Evolutionary conservation across 257 asterid genomes (phyloP), one percentile per base, ranked within the genome.

Genomic region (Phtheirospermum japonicum): DNA sequence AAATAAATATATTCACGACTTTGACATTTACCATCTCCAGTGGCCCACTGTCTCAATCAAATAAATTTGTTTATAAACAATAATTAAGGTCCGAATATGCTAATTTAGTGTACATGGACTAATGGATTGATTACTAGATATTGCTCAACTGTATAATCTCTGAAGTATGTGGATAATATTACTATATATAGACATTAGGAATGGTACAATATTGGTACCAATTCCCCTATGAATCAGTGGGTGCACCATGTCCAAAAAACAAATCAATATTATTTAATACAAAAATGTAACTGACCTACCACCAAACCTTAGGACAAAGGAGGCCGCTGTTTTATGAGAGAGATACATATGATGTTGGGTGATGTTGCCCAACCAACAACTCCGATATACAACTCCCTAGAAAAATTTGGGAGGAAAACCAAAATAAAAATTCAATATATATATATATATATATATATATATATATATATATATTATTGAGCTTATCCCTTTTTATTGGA

Each of bases 281-380:
- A 16, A 11, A 58, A 62, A 48, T 57, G 53, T 32, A 48, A 68
- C 59, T 26, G 56, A 68, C 39, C 7, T 51, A 63, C 64, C 67
- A 58, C 73, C 68, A 39, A 2, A 63, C 53, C 39, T 57, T n/a
- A 56, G 14, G 71, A 23, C 66, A 62, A n/a, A 45, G 53, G 52
- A 57, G 7, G 48, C 71, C 55, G 39, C 37, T 73, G 74, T 63
- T 61, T 68, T 53, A 32, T 53, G 56, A 36, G 34, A 13, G 28
- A 31, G 45, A 45, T 46, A 26, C 67, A 61, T 7, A 46, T 14
- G 43, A 61, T 30, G 1, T 46, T 4, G 11, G 28, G 2, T 45
- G 67, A 61, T 46, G 45, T 63, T 63, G 48, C 58, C 58, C 32
- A 32, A n/a, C 46, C 59, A 63, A 63, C 53, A 12, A 37, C 55